phyloP scores from a whole-genome alignment of 2,329 filamentous ascomycete genomes.

The Fusarium subglutinans region DNA sequence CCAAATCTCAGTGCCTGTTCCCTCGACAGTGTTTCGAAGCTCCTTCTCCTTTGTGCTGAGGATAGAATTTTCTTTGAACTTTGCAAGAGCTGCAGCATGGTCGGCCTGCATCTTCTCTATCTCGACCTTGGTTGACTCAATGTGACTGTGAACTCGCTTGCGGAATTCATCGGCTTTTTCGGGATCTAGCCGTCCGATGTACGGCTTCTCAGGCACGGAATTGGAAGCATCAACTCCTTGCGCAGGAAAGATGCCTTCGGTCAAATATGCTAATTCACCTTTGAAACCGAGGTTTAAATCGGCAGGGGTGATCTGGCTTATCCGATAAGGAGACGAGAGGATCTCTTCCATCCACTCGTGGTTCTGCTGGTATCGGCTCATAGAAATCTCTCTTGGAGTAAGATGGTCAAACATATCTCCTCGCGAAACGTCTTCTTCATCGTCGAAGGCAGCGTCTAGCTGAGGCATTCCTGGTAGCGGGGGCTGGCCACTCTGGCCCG shows the following conservation, averaged over 20 bases:
- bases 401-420: constrained; percentile 92
- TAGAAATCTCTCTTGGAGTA: constrained; percentile 88
- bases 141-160: constrained; percentile 76
- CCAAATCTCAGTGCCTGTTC: constrained; percentile 69
- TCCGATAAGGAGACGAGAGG: constrained; percentile 86
- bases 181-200: constrained; percentile 71
- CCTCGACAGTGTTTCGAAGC: constrained; percentile 72
- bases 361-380: constrained; percentile 89
- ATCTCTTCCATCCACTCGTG: constrained; percentile 99
- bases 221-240: constrained; percentile 60
- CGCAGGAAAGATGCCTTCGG: constrained; percentile 83
- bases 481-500: constrained; percentile 51
- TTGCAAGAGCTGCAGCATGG: constrained; percentile 79
- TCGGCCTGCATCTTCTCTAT: constrained; percentile 85
- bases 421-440: constrained; percentile 87
- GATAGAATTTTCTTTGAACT: constrained; percentile 75
- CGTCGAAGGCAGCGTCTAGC: constrained; percentile 69
- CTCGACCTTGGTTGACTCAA: constrained; percentile 78
- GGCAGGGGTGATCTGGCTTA: constrained; percentile 84
- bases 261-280: constrained; percentile 83
- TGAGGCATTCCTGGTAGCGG: constrained; percentile 52
- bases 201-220: constrained; percentile 64
- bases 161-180: constrained; percentile 87
- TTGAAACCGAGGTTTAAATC: constrained; percentile 87
- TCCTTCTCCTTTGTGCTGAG: constrained; percentile 80